A percentile compares a stretch with the other conserved stretches of the same genome.
Evolutionary conservation across 352 stramenopile genomes (phyloP).

Genomic region (Pythium myriotylum): DNA sequence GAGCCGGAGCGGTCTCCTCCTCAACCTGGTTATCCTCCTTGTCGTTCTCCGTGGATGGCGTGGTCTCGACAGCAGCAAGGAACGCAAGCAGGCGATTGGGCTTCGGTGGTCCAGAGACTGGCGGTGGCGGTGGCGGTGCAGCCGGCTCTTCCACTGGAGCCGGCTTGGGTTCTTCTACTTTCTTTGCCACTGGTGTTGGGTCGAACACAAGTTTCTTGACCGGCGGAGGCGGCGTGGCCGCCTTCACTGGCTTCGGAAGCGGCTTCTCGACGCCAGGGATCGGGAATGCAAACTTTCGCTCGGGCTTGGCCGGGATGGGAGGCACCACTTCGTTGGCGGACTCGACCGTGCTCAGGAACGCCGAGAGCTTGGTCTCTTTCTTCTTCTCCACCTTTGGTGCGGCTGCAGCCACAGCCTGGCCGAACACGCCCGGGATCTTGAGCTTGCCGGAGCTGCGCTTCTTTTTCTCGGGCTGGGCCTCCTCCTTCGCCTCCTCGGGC

Average conservation of each 20-base stretch:
- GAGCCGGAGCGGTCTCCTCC: background rate
- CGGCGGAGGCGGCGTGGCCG: too few species aligned
- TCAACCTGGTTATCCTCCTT: slow-evolving; percentile 15
- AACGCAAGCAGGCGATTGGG: slow-evolving; percentile 22
- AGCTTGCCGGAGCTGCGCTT: slow-evolving; percentile 33
- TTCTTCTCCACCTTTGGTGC: slow-evolving; percentile 19
- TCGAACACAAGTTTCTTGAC: background rate
- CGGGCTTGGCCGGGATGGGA: slow-evolving; percentile 13
- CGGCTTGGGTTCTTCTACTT: slow-evolving; percentile 22
- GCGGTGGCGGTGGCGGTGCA: background rate
- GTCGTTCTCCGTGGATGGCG: slow-evolving; percentile 3
- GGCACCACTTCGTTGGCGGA: slow-evolving; percentile 19
- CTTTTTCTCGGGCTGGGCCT: slow-evolving; percentile 1
- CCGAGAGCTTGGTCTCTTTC: slow-evolving; percentile 51
- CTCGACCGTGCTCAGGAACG: slow-evolving; percentile 70
- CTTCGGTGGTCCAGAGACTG: slow-evolving; percentile 3
- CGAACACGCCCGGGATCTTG: slow-evolving; percentile 39
- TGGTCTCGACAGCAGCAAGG: slow-evolving; percentile 11
- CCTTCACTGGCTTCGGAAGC: background rate
- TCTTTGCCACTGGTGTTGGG: background rate
- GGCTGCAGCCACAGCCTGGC: slow-evolving; percentile 10
- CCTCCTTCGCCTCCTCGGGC: background rate
- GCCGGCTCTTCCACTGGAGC: slow-evolving; percentile 26
- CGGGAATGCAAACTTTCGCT: slow-evolving; percentile 13
- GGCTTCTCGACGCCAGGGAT: slow-evolving; percentile 19